Base-by-base conservation (phyloP, 2,329 filamentous ascomycete genomes). In the Didymella segeticola region DNA sequence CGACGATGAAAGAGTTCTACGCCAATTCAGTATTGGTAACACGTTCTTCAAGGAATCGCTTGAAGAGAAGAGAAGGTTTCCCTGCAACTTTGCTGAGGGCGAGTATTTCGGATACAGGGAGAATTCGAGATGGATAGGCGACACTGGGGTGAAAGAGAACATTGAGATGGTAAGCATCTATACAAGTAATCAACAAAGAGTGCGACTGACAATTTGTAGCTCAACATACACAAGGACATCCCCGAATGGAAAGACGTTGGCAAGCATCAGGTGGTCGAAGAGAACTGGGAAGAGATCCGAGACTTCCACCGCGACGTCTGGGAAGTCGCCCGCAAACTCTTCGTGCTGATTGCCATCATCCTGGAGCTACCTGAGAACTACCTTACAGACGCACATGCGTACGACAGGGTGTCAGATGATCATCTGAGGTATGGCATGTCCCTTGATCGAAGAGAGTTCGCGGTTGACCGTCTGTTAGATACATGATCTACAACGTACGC, bases 301-400 rank as follows among this genome's bases (percentile, higher is more conserved):
- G 31, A 26, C 31, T 61, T 50, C 38, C 68, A 70, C 34, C 62
- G 67, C 4, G 66, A 71, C 6, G 47, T 71, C 4, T 65, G 56
- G 49, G 66, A 70, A 43, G 63, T 70, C 3, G 58, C 61, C 69
- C 80, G 6, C 77, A 85, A 47, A 77, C 72, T 60, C 60, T 71
- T 86, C 7, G 79, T 86, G 0, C 37, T 56, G 41, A 64, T 53
- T 3, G 57, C 41, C 26, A 61, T 51, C 42, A 54, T 65, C 43
- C 47, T 65, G 20, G 58, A 63, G 29, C 33, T 65, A 6, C 51
- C 49, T n/a, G 60, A 63, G 14, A 58, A 60, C n/a, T 55, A 51
- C 12, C 50, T 63, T n/a, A 56, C 54, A 9, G 54, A 59, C 22
- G 48, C 53, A 19, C 61, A 62, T 22, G 52, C 55, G 7, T 64